phyloP scores from a whole-genome alignment of 257 asterid species.

The Salvia miltiorrhiza region DNA sequence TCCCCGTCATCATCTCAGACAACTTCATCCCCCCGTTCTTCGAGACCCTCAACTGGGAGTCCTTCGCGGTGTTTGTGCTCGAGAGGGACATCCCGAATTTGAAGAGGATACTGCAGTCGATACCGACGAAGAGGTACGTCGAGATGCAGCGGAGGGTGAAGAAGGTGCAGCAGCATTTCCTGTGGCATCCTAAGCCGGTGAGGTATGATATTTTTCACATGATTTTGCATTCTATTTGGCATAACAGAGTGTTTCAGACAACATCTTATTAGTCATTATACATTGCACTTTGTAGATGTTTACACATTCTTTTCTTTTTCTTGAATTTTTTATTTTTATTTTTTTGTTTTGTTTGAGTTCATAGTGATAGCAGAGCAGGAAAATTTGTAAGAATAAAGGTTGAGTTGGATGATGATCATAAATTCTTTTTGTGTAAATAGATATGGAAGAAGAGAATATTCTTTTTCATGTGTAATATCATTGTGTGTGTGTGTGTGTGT shows the following conservation, averaged over 20 bases:
- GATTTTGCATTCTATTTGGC: conserved; percentile 88
- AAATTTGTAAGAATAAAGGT: not conserved
- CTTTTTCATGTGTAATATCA: not conserved
- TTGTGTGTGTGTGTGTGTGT: no score
- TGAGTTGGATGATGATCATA: not conserved
- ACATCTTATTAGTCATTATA: conserved; percentile 17
- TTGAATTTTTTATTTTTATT: not conserved
- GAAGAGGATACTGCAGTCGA: conserved; percentile 62
- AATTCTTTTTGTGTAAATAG: conserved; percentile 18
- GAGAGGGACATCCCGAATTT: conserved; percentile 79
- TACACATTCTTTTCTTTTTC: not conserved
- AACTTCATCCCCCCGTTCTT: conserved; percentile 83
- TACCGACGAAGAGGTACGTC: conserved; percentile 50
- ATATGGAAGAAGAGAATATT: not conserved
- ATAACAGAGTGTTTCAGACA: conserved; percentile 60
- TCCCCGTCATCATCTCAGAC: conserved; percentile 93
- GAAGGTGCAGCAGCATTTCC: conserved; percentile 78
- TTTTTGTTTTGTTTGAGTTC: not conserved
- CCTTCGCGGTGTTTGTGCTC: conserved; percentile 70
- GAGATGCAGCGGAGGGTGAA: conserved; percentile 73
- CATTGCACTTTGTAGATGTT: not conserved
- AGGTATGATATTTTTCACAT: conserved; percentile 73
- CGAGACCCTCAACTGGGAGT: conserved; percentile 81
- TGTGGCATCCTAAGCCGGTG: conserved; percentile 83
- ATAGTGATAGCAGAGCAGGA: not conserved